Percentiles rank a stretch among this genome's conserved stretches.
Evolutionary conservation across 2,329 filamentous ascomycete genomes (phyloP).

Genomic region (Sporothrix humicola): DNA sequence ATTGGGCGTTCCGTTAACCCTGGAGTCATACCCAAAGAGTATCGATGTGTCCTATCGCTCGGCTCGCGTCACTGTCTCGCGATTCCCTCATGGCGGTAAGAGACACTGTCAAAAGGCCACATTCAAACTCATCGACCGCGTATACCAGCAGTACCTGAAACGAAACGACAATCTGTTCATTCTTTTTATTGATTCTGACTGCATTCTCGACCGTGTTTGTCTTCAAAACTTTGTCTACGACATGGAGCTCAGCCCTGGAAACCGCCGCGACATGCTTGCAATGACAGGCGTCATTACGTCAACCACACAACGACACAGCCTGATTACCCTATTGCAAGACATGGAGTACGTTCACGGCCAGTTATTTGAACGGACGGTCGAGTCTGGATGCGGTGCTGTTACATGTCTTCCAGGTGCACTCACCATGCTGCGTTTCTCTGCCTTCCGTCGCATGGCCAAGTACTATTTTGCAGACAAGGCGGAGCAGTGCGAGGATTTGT

Average conservation of each 20-base stretch:
- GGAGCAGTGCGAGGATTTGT: conserved; percentile 92
- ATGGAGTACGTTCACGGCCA: conserved; percentile 99
- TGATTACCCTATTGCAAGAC: conserved; percentile 92
- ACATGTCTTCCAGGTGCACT: conserved; percentile 95
- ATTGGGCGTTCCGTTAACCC: conserved; percentile 77
- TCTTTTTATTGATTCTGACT: conserved; percentile 96
- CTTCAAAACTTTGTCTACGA: conserved; percentile 98
- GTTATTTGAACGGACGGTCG: conserved; percentile 91
- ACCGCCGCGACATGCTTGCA: conserved; percentile 88
- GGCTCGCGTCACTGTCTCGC: conserved; percentile 85
- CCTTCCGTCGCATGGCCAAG: conserved; percentile 94
- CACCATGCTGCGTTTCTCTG: conserved; percentile 93
- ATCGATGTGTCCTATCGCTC: conserved; percentile 87
- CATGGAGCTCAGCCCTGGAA: conserved; percentile 95
- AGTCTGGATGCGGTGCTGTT: conserved; percentile 91
- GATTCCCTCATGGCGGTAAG: conserved; percentile 93
- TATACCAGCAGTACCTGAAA: conserved; percentile 86
- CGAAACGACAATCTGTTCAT: conserved; percentile 92
- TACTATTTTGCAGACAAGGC: conserved; percentile 98
- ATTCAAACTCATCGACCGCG: conserved; percentile 89
- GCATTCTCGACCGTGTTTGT: conserved; percentile 87
- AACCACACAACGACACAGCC: conserved; percentile 83
- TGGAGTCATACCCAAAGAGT: conserved; percentile 81
- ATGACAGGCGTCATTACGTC: conserved; percentile 98
- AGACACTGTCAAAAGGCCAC: conserved; percentile 92